These are phyloP conservation scores for Casuarina cunninghamiana DNA, from an alignment of 306 rosid genomes.

Conservation along the genomic window DNA sequence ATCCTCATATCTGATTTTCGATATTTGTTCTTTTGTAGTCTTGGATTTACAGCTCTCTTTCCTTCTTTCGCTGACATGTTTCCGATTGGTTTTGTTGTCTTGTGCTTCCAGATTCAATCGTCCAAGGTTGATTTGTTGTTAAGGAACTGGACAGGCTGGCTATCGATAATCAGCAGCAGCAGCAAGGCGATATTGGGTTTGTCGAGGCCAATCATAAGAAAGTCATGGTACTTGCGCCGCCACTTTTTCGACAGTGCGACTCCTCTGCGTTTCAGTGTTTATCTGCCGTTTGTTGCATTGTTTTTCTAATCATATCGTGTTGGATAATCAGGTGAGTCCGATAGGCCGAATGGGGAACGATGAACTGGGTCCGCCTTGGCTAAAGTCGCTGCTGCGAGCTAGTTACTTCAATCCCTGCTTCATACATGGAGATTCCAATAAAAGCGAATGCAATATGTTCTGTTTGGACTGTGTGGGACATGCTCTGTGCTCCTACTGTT, in stretches of 20 bases:
- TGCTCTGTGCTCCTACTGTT: slow-evolving; percentile 44
- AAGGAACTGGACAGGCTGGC: slow-evolving; percentile 1
- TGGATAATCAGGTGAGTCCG: slow-evolving; percentile 38
- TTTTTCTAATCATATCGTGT: background rate
- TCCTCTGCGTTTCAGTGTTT: slow-evolving; percentile 1
- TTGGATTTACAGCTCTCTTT: background rate
- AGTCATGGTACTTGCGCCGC: slow-evolving; percentile 11
- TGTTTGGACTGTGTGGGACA: slow-evolving; percentile 45
- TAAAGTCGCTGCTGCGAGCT: slow-evolving; percentile 40
- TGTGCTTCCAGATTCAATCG: background rate
- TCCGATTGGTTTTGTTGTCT: background rate
- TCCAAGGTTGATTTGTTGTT: background rate
- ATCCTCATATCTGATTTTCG: background rate
- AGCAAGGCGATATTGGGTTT: background rate
- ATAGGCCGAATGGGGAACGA: slow-evolving; percentile 20
- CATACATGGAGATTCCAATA: slow-evolving; percentile 36
- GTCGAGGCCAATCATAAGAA: background rate
- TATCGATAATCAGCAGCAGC: slow-evolving; percentile 4
- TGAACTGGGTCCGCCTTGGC: slow-evolving; percentile 37
- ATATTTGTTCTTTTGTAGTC: background rate
- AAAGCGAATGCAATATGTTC: slow-evolving; percentile 52
- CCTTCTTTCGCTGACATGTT: background rate
- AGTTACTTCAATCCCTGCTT: slow-evolving; percentile 36
- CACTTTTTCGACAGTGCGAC: background rate
- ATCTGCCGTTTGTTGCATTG: background rate